These are phyloP conservation scores for Fusarium beomiforme DNA, from an alignment of 2,329 filamentous ascomycete species.

Conservation along the genomic window DNA sequence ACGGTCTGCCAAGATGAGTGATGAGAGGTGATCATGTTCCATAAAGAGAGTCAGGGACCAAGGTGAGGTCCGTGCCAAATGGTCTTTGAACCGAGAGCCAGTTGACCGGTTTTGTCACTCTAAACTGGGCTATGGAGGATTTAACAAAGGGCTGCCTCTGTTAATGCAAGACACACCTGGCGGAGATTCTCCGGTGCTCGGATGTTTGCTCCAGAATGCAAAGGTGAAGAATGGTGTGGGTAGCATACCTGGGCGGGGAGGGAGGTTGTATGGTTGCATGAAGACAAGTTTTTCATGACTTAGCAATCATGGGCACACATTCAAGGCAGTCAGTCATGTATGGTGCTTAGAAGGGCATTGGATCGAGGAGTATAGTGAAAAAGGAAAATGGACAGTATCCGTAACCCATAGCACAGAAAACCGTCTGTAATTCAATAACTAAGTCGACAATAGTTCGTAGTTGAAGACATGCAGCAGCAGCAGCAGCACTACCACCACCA, in stretches of 20 bases:
- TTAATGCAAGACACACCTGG: neutral
- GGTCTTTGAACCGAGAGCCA: slow-evolving; percentile 7
- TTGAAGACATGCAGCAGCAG: slow-evolving; percentile 7
- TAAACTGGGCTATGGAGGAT: neutral
- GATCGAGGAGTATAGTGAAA: neutral
- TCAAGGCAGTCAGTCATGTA: slow-evolving; percentile 9
- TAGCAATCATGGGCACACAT: neutral
- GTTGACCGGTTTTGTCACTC: neutral
- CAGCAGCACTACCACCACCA: neutral
- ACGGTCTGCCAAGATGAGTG: neutral
- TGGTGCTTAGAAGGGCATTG: slow-evolving; percentile 9
- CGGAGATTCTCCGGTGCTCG: slow-evolving; percentile 31
- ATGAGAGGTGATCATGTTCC: neutral
- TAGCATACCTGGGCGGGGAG: neutral
- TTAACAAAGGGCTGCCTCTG: neutral
- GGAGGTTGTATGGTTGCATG: slow-evolving; percentile 13
- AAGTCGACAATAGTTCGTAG: neutral
- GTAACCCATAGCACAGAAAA: neutral
- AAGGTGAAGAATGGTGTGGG: slow-evolving; percentile 11
- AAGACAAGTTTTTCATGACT: slow-evolving; percentile 24
- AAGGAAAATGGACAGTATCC: neutral
- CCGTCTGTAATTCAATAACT: neutral
- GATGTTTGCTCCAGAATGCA: neutral
- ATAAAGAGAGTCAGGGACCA: neutral
- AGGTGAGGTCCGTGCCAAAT: slow-evolving; percentile 7